These are phyloP conservation scores for Acmispon strigosus DNA, from an alignment of 306 rosid genomes.

Conservation along the genomic window DNA sequence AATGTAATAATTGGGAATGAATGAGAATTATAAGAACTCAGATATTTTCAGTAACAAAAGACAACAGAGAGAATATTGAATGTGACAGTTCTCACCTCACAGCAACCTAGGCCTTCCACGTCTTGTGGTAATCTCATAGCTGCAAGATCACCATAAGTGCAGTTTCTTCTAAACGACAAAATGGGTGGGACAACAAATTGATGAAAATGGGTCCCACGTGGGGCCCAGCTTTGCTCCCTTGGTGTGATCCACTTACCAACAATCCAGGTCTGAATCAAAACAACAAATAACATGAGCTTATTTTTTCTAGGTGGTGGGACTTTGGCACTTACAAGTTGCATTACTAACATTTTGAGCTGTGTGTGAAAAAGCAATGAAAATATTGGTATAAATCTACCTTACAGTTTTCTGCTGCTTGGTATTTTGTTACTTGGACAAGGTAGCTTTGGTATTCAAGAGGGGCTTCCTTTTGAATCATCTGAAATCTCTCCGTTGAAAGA, in stretches of 20 bases:
- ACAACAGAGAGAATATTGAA: not conserved
- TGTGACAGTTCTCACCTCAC: conserved; percentile 47
- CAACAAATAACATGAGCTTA: not conserved
- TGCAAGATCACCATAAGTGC: conserved; percentile 94
- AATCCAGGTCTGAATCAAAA: conserved; percentile 66
- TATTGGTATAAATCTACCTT: conserved; percentile 39
- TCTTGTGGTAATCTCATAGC: conserved; percentile 91
- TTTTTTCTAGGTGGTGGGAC: too few species aligned
- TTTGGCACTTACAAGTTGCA: too few species aligned
- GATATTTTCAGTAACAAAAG: not conserved
- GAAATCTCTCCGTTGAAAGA: conserved; percentile 79
- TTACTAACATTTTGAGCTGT: too few species aligned
- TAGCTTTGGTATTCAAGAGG: conserved; percentile 71
- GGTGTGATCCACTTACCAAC: conserved; percentile 97
- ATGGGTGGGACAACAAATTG: conserved; percentile 97
- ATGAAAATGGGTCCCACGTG: conserved; percentile 86
- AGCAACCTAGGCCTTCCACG: conserved; percentile 70
- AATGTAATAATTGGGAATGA: not conserved
- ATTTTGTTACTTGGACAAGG: conserved; percentile 88
- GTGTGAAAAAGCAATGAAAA: too few species aligned
- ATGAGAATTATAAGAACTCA: not conserved
- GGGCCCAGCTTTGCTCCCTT: conserved; percentile 88
- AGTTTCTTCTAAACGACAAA: conserved; percentile 71
- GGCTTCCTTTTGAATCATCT: conserved; percentile 75
- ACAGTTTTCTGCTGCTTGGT: conserved; percentile 84